phyloP scores from a whole-genome alignment of 306 rosid genomes.

The Pterocarpus santalinus region DNA sequence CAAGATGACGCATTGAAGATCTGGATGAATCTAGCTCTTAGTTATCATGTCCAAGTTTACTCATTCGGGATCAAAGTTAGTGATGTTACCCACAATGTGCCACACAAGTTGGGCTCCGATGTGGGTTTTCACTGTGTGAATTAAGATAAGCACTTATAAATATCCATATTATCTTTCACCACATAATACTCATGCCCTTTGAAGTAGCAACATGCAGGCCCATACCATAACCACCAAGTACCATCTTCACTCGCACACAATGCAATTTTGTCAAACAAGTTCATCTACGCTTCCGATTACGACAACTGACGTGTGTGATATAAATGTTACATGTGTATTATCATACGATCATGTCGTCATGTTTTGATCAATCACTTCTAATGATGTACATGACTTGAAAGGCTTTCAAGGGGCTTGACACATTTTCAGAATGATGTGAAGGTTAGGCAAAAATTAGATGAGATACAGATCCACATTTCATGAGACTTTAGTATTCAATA shows the following conservation, averaged over 20 bases:
- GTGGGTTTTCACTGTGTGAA: neutral
- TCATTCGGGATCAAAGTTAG: conserved; percentile 10
- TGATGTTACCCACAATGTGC: conserved; percentile 3
- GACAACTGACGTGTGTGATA: neutral
- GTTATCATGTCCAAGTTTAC: conserved; percentile 24
- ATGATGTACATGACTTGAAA: neutral
- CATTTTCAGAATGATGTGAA: neutral
- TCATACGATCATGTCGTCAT: neutral
- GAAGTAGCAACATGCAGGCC: neutral
- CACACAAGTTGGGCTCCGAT: neutral
- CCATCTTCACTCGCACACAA: neutral
- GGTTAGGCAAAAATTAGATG: neutral
- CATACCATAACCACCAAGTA: neutral
- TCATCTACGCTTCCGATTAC: neutral
- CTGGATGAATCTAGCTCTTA: too few species aligned
- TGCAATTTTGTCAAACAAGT: conserved; percentile 5
- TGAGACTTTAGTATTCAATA: neutral
- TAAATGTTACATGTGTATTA: neutral
- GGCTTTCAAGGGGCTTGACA: neutral
- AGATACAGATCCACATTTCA: too few species aligned
- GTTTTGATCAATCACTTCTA: neutral
- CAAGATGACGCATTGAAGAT: neutral
- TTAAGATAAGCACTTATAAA: neutral
- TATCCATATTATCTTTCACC: neutral
- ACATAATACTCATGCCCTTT: neutral